Percentiles rank a stretch among this genome's conserved stretches.
Conservation (phyloP, 2,329 filamentous ascomycete species). For the Erysiphe neolycopersici region DNA sequence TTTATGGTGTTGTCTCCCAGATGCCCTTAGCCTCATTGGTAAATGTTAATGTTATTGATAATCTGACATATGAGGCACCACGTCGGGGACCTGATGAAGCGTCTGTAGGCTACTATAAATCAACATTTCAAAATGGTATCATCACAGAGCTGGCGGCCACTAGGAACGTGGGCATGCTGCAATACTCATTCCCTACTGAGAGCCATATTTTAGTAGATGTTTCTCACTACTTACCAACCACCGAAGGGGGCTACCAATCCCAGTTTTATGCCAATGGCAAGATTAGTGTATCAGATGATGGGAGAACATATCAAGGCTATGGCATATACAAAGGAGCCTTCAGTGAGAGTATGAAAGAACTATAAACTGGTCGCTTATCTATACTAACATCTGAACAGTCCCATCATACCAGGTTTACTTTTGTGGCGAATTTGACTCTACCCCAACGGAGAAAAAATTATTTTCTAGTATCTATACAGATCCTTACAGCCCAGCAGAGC, state of each 20-base stretch:
- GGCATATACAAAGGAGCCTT: conserved; percentile 2
- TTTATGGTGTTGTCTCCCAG: conserved; percentile 2
- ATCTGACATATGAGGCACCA: conserved; percentile 22
- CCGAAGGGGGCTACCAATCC: conserved; percentile 1
- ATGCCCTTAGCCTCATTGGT: conserved; percentile 12
- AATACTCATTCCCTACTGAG: conserved; percentile 27
- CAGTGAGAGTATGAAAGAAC: background rate
- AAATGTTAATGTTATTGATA: conserved; percentile 1
- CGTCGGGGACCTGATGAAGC: conserved; percentile 23
- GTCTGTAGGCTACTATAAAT: conserved; percentile 33
- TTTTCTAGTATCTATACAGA: conserved; percentile 2
- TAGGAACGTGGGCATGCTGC: conserved; percentile 27
- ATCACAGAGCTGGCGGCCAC: conserved; percentile 29
- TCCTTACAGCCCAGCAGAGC: conserved; percentile 1
- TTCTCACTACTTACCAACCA: conserved; percentile 32
- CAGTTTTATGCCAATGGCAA: conserved; percentile 2
- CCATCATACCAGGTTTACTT: conserved; percentile 23
- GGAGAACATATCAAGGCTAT: conserved; percentile 1
- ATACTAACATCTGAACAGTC: background rate
- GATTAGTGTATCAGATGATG: conserved; percentile 1
- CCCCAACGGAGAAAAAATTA: conserved; percentile 13
- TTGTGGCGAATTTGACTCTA: conserved; percentile 30
- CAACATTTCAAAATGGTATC: conserved; percentile 26
- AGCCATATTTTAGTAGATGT: conserved; percentile 28
- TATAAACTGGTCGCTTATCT: background rate